phyloP scores from a whole-genome alignment of 75 land plant species.

The Selaginella tamariscina region DNA sequence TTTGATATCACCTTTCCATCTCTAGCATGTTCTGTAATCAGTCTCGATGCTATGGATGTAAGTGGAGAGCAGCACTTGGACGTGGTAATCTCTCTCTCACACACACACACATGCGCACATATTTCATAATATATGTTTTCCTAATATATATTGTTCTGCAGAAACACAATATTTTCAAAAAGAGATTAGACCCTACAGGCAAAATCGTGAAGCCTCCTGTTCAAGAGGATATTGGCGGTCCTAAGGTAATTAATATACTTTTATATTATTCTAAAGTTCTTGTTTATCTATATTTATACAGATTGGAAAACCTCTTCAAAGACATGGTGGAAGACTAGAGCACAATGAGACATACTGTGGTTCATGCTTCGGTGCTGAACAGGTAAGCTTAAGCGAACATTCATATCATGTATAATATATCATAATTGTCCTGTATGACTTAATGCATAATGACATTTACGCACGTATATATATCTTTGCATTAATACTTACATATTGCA shows the following conservation, averaged over 20 bases:
- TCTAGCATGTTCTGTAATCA: constrained; percentile 80
- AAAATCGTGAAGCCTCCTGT: constrained; percentile 52
- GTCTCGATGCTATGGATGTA: constrained; percentile 95
- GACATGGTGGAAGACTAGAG: constrained; percentile 89
- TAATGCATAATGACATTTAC: too few relatives aligned
- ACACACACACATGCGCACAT: not conserved
- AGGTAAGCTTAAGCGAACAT: constrained; percentile 26
- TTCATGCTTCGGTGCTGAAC: constrained; percentile 92
- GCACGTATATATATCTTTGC: too few relatives aligned
- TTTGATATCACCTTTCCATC: constrained; percentile 95
- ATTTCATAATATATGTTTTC: not conserved
- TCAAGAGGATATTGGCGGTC: constrained; percentile 75
- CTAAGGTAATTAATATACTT: constrained; percentile 46
- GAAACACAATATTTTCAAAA: constrained; percentile 89
- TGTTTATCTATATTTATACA: constrained; percentile 17
- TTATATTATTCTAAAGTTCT: constrained; percentile 6
- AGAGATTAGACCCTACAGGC: constrained; percentile 66
- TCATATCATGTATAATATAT: not conserved
- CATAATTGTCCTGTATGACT: too few relatives aligned
- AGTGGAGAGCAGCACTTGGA: constrained; percentile 99
- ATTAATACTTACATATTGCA: constrained; percentile 28
- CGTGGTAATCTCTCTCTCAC: constrained; percentile 41
- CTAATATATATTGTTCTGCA: constrained; percentile 18
- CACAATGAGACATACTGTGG: constrained; percentile 95
- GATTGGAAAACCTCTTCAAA: constrained; percentile 84